Evolutionary conservation across 1,284 basidiomycete species (phyloP).

Genomic region (Leccinum subrobustum): DNA sequence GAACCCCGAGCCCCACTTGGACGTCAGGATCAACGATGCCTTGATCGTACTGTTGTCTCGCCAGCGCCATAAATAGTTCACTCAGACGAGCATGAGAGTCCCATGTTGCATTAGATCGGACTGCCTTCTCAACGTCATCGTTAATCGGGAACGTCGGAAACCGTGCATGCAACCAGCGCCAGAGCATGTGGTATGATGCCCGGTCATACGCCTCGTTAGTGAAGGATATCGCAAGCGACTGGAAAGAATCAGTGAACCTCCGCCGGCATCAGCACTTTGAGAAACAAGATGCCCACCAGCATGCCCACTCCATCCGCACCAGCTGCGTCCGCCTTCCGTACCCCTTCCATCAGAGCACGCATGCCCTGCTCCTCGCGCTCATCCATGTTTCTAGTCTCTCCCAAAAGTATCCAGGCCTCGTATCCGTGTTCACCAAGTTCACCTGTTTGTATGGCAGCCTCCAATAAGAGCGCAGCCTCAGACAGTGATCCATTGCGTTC

Average conservation of each 20-base stretch:
- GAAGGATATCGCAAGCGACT: slow-evolving; percentile 96
- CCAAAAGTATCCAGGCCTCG: slow-evolving; percentile 92
- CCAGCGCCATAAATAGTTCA: slow-evolving; percentile 83
- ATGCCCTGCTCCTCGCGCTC: slow-evolving; percentile 84
- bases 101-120: slow-evolving; percentile 74
- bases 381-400: slow-evolving; percentile 95
- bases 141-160: slow-evolving; percentile 69
- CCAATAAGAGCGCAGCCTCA: slow-evolving; percentile 81
- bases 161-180: slow-evolving; percentile 81
- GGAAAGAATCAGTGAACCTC: slow-evolving; percentile 5
- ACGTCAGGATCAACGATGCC: slow-evolving; percentile 88
- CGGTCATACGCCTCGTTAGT: slow-evolving; percentile 95
- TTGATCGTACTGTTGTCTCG: slow-evolving; percentile 71
- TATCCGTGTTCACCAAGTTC: slow-evolving; percentile 79
- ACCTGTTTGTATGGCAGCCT: slow-evolving; percentile 82
- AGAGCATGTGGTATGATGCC: slow-evolving; percentile 84
- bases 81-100: slow-evolving; percentile 81
- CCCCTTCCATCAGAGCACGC: slow-evolving; percentile 70
- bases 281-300: slow-evolving; percentile 54
- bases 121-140: slow-evolving; percentile 55
- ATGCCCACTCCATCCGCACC: slow-evolving; percentile 75
- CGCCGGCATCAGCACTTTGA: neutral
- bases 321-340: slow-evolving; percentile 59
- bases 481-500: slow-evolving; percentile 81
- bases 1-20: slow-evolving; percentile 89